Evolutionary conservation across 352 stramenopile species (phyloP), one percentile per base, ranked within the genome.

Genomic region (Phytophthora chlamydospora): DNA sequence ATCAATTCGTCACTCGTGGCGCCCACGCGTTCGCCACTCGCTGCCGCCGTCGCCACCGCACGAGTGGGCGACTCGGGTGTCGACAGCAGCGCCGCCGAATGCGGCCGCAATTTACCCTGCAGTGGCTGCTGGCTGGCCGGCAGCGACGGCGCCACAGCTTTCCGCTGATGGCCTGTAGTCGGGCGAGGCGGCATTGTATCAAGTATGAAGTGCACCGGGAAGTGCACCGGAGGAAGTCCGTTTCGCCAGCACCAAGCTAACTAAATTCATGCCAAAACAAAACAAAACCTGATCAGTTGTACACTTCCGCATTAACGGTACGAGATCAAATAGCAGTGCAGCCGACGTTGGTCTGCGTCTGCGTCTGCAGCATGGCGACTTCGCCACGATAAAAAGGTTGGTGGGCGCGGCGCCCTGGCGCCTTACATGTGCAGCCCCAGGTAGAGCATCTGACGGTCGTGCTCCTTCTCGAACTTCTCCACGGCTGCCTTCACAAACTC

Each of bases 1-100:
- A 95, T 91, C 35, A 95, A 61, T 57, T 93, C 86, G 19, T 91
- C 82, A 19, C 81, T 91, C 13, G 83, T 92, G 4, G 76, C 50
- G 4, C 66, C 81, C 1, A 82, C 75, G 10, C 60, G 66, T 16
- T 85, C 83, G 48, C 73, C 71, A 27, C 79, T 85, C 5, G 45
- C 57, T 17, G 21, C 35, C 8, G 45, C 45, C 7, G 33, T 41
- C 11, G 39, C n/a, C 19, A 45, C n/a, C n/a, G 46, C 50, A 2
- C 46, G 38, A 9, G 49, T 35, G 9, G 38, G 39, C 8, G 55
- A 47, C 7, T 78, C 66, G 0, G 46, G 47, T 19, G 45, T 33
- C 14, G 52, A 41, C 17, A 80, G 27, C 31, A 78, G n/a, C 11
- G 69, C 72, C 1, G 70, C 75, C 0, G 73, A 83, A 2, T 85